Base-by-base conservation (phyloP, 108 stramenopile species). In the Aurantiochytrium sp. region DNA sequence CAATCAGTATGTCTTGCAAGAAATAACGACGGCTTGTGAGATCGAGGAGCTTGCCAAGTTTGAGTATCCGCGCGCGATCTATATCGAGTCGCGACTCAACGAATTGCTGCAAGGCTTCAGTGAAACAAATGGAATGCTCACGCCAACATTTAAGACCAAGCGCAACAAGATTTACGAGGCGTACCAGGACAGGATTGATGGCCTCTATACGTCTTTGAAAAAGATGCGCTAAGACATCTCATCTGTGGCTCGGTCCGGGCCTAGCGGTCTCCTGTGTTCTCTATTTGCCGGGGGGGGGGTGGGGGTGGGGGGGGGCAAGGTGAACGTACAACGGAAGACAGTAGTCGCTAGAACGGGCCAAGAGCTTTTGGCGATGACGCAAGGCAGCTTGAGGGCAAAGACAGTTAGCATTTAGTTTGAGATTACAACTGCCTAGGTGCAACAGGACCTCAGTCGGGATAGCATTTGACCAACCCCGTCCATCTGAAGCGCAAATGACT, bases 141-240 rank as follows among this genome's bases (percentile, higher is more conserved):
- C 76, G n/a, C 76, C 76, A 1, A 83, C 76, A 0, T 83, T 83
- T n/a, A 83, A 83, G 76, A 45, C 51, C 8, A 83, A 83, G 76
- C 45, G 76, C 25, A 53, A 47, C 49, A 53, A 47, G 16, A 83
- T 83, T 45, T 47, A 47, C 45, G 28, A 83, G 28, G 12, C 51
- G 3, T 83, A 83, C 76, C 44, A 83, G 51, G 23, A 47, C 49
- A 23, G 4, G 21, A 69, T 69, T 42, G 64, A 69, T 23, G 64
- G 18, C 14, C 25, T 69, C 35, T 69, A 69, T 23, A 12, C 10
- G 21, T 12, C 14, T 6, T 4, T 69, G 6, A 69, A 69, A 23
- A 8, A 18, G 64, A 18, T 10, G 25, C 64, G 64, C 42, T 69
- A 18, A 69, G 14, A 18, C 21, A 14, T 35, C 60, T 10, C 55